These are phyloP conservation scores for Emergomyces africanus DNA, from an alignment of 2,329 filamentous ascomycete genomes.

Conservation along the genomic window DNA sequence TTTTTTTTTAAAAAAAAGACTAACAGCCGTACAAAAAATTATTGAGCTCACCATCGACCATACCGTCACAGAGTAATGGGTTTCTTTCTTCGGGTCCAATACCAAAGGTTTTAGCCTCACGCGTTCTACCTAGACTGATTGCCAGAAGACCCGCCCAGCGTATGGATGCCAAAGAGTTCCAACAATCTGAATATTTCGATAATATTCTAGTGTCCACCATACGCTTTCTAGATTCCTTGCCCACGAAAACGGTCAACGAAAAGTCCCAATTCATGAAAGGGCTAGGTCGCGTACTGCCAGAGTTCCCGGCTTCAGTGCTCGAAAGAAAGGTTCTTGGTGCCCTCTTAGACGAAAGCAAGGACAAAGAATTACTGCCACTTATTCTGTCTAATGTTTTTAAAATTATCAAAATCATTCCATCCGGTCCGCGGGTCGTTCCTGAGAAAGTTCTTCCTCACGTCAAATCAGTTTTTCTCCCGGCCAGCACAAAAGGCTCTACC, in stretches of 20 bases:
- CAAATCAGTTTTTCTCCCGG: constrained; percentile 65
- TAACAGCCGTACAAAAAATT: constrained; percentile 80
- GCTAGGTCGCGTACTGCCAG: constrained; percentile 70
- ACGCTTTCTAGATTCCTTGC: constrained; percentile 80
- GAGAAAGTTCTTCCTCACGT: constrained; percentile 78
- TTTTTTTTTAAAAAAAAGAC: too few species aligned
- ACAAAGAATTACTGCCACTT: constrained; percentile 69
- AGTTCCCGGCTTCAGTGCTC: constrained; percentile 85
- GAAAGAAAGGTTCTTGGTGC: constrained; percentile 90
- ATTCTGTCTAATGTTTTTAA: constrained; percentile 89
- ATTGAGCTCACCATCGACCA: constrained; percentile 63
- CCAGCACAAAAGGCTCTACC: constrained; percentile 30
- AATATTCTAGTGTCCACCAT: constrained; percentile 95
- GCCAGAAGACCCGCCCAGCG: constrained; percentile 77
- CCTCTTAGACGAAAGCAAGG: constrained; percentile 84
- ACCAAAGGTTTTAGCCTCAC: constrained; percentile 61
- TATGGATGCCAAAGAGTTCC: constrained; percentile 79
- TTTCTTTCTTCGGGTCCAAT: constrained; percentile 70
- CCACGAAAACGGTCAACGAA: constrained; percentile 81
- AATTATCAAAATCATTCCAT: constrained; percentile 67
- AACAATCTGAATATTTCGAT: constrained; percentile 92
- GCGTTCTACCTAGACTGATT: constrained; percentile 74
- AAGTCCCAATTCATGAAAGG: constrained; percentile 88
- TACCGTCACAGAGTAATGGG: constrained; percentile 69
- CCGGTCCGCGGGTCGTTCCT: constrained; percentile 63